Base-by-base conservation (phyloP, 192 early-diverging fungal genomes). In the Coemansia interrupta region DNA sequence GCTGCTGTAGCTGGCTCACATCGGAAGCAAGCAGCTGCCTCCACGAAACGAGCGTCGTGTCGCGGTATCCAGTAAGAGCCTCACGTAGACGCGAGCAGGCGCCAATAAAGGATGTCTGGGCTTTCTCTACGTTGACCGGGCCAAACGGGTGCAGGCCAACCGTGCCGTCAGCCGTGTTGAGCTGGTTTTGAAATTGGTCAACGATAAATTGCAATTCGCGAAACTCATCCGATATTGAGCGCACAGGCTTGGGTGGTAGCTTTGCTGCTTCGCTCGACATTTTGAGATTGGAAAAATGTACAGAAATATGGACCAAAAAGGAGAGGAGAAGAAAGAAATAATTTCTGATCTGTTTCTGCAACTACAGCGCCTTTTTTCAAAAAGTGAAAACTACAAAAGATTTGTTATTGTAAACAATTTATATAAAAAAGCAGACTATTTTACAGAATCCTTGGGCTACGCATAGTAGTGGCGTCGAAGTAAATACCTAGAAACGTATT, bases 201-300 rank as follows among this genome's bases (percentile, higher is more conserved):
- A 72, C 56, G 10, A 72, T 64, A 13, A 55, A 44, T 19, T 72
- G 75, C 18, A 78, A 41, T 46, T 66, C 63, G 48, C 56, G 60
- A 26, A 78, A 60, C 62, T 78, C 75, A 23, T 78, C 75, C 12
- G 59, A 57, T 12, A 72, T 66, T 6, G 75, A 69, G 20, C 75
- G 69, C 47, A 36, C 62, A 28, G 70, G 65, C 15, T 53, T 61
- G 18, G 62, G 69, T 41, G 38, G 54, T 0, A 42, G 51, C 1
- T 41, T 30, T 22, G 23, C 18, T 17, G 44, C 28, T 46, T 55
- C 61, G 10, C 5, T 29, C 13, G 44, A 38, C 61, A 63, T 63
- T 63, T 54, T 24, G 5, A 41, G 19, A 32, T 19, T 18, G 24
- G 17, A 26, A 36, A 36, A 18, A 32, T 17, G 14, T 43, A 17